These are phyloP conservation scores for Globisporangium lucens DNA, from an alignment of 352 stramenopile species.

Conservation along the genomic window DNA sequence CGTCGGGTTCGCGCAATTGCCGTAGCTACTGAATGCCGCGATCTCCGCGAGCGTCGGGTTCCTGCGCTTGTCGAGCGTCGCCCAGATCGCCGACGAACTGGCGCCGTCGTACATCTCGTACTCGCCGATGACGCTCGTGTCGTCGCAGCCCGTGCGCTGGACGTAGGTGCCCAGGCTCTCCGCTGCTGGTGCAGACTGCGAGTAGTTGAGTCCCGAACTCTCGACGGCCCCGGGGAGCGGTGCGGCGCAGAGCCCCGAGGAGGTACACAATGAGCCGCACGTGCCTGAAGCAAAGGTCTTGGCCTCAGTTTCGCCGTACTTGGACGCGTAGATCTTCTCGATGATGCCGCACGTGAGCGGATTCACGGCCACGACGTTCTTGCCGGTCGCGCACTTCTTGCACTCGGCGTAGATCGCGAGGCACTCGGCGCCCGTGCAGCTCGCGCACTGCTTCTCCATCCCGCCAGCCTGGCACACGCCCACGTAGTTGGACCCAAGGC, in stretches of 20 bases:
- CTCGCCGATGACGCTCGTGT: slow-evolving; percentile 48
- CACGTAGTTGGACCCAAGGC: slow-evolving; percentile 55
- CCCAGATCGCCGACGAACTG: slow-evolving; percentile 15
- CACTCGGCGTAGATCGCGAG: slow-evolving; percentile 32
- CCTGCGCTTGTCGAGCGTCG: slow-evolving; percentile 9
- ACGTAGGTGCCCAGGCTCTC: slow-evolving; percentile 39
- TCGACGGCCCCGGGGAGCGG: slow-evolving; percentile 57
- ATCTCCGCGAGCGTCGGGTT: slow-evolving; percentile 25
- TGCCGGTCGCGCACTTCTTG: slow-evolving; percentile 34
- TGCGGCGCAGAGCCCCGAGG: slow-evolving; percentile 51
- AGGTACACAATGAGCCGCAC: slow-evolving; percentile 38
- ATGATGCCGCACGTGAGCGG: slow-evolving; percentile 38
- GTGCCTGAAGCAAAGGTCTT: slow-evolving; percentile 32
- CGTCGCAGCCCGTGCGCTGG: slow-evolving; percentile 69
- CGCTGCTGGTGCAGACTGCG: slow-evolving; percentile 26
- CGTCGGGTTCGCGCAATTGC: slow-evolving; percentile 18
- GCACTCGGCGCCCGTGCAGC: slow-evolving; percentile 34
- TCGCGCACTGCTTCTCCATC: slow-evolving; percentile 43
- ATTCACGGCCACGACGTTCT: slow-evolving; percentile 39
- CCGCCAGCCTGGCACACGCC: slow-evolving; percentile 29
- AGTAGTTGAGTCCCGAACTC: slow-evolving; percentile 60
- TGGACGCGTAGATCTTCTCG: slow-evolving; percentile 38
- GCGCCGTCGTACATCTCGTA: slow-evolving; percentile 66
- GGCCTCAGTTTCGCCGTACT: slow-evolving; percentile 36
- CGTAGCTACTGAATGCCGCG: slow-evolving; percentile 16